Percentiles rank a stretch among this genome's conserved stretches.
Evolutionary conservation across 1,284 basidiomycete genomes (phyloP).

Genomic region (Tilletiaria anomala): DNA sequence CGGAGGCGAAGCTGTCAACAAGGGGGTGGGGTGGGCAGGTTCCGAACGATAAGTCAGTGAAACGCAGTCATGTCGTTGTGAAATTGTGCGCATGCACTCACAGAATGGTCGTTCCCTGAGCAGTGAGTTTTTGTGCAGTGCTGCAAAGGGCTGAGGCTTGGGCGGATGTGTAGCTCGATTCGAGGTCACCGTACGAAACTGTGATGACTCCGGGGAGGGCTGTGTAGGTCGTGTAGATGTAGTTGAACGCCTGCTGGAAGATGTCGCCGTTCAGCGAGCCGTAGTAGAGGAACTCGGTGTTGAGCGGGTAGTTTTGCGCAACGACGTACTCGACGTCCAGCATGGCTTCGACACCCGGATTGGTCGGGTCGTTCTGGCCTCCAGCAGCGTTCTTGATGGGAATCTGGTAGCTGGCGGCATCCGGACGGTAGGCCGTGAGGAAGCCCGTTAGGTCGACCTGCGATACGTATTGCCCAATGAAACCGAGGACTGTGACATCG

Average conservation of each 20-base stretch:
- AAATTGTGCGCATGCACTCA: no score
- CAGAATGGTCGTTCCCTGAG: slow-evolving; percentile 4
- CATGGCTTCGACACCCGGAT: slow-evolving; percentile 1
- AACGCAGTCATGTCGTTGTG: background rate
- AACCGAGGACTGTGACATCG: background rate
- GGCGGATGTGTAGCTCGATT: slow-evolving; percentile 2
- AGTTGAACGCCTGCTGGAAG: slow-evolving; percentile 1
- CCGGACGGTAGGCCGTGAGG: background rate
- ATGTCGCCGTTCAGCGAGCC: background rate
- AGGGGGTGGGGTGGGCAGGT: no score
- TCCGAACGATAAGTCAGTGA: background rate
- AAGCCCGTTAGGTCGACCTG: background rate
- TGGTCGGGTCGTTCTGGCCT: background rate
- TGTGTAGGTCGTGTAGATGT: background rate
- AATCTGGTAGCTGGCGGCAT: background rate
- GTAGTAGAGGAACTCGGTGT: background rate
- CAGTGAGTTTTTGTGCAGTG: slow-evolving; percentile 4
- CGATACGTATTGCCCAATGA: background rate
- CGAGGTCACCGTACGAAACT: slow-evolving; percentile 5
- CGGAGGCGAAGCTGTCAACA: no score
- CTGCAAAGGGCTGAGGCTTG: slow-evolving; percentile 7
- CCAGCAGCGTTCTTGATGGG: background rate
- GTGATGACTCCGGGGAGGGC: slow-evolving; percentile 4
- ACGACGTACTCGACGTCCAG: slow-evolving; percentile 1
- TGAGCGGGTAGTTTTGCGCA: background rate